Conservation (phyloP, 495 filamentous ascomycete genomes). For the Hypoxylon crocopeplum region DNA sequence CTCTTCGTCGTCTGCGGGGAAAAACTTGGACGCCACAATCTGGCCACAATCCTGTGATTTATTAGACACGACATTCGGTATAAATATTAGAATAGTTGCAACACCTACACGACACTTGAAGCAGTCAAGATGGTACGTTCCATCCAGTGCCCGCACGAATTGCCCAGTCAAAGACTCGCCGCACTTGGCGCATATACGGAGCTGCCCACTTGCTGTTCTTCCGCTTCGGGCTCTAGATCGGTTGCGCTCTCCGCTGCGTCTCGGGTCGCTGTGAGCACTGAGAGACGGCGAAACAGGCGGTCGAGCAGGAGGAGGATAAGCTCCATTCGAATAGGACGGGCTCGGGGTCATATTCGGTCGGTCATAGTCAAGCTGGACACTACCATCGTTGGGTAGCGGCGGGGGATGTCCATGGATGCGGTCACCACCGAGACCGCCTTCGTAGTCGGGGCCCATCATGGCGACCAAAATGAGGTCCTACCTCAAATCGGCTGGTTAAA, state of each 20-base stretch:
- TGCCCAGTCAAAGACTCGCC: slow-evolving; percentile 85
- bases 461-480: slow-evolving; percentile 37
- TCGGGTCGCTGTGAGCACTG: slow-evolving; percentile 43
- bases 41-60: slow-evolving; percentile 84
- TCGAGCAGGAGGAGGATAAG: slow-evolving; percentile 40
- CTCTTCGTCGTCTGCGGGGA: slow-evolving; percentile 90
- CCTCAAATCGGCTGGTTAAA: slow-evolving; percentile 18
- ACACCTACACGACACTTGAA: slow-evolving; percentile 91
- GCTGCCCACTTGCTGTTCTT: slow-evolving; percentile 58
- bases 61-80: slow-evolving; percentile 19
- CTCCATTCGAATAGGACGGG: slow-evolving; percentile 47
- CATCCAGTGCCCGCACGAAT: slow-evolving; percentile 90
- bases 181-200: slow-evolving; percentile 86
- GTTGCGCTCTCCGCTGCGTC: slow-evolving; percentile 56
- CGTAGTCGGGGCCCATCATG: slow-evolving; percentile 46
- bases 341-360: slow-evolving; percentile 45
- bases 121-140: slow-evolving; percentile 96
- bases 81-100: neutral
- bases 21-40: slow-evolving; percentile 98
- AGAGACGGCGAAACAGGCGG: slow-evolving; percentile 50
- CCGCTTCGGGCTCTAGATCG: slow-evolving; percentile 52
- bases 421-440: slow-evolving; percentile 42
- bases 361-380: slow-evolving; percentile 47
- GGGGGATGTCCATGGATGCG: slow-evolving; percentile 42
- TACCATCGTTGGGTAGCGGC: slow-evolving; percentile 30